phyloP scores from a whole-genome alignment of 176 grass and related monocot species.

The Phoenix roebelenii region DNA sequence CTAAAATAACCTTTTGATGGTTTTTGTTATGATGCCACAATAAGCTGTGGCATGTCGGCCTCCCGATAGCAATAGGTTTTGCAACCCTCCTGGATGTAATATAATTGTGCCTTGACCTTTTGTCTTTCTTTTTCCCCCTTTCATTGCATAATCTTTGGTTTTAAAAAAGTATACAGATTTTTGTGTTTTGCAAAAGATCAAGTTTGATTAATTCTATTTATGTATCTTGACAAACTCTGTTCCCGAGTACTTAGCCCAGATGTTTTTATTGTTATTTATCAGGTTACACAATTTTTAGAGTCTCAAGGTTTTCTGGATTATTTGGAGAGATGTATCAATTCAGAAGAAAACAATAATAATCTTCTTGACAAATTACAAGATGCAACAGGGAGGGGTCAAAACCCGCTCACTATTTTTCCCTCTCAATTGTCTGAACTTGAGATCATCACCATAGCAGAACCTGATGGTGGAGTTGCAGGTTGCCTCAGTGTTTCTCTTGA shows the following conservation, averaged over 20 bases:
- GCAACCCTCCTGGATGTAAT: too few species aligned
- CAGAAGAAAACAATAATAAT: conserved; percentile 67
- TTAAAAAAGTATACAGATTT: background rate
- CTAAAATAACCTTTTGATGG: too few species aligned
- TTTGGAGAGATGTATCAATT: conserved; percentile 85
- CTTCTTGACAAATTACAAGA: conserved; percentile 99
- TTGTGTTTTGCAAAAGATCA: conserved; percentile 1
- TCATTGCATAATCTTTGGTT: too few species aligned
- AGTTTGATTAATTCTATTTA: conserved; percentile 1
- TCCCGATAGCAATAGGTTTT: too few species aligned
- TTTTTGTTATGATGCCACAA: too few species aligned
- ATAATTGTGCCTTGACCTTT: too few species aligned
- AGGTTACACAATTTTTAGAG: conserved; percentile 96
- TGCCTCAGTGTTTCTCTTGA: conserved; percentile 7
- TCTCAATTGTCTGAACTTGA: conserved; percentile 64
- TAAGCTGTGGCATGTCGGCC: too few species aligned
- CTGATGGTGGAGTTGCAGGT: conserved; percentile 66
- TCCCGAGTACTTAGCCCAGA: too few species aligned
- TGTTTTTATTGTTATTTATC: conserved; percentile 27
- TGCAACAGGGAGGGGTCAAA: conserved; percentile 84
- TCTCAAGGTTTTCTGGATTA: conserved; percentile 99
- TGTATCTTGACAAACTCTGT: background rate
- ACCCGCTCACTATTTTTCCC: conserved; percentile 77
- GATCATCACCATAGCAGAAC: conserved; percentile 78
- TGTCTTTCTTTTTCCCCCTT: too few species aligned